Percentiles rank a stretch among this genome's conserved stretches.
Evolutionary conservation across 1,139 yeast genomes (phyloP).

Genomic region (Geotrichum candidum): DNA sequence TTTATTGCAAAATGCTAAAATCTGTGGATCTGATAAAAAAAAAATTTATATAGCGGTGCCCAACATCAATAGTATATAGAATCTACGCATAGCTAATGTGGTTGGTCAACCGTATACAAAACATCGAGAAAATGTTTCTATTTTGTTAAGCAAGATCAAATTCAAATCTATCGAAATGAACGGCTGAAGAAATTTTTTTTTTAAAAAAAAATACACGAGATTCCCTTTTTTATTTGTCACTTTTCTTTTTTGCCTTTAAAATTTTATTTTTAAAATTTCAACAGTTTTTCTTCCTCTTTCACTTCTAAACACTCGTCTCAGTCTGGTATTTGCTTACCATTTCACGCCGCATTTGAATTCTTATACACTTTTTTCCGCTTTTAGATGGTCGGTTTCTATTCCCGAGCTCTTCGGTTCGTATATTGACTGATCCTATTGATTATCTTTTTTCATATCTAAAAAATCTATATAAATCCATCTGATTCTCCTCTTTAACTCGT

Average conservation of each 20-base stretch:
- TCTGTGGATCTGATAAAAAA: too few relatives aligned
- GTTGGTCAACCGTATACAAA: too few relatives aligned
- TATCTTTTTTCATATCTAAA: neutral
- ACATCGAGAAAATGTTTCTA: neutral
- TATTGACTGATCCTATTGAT: neutral
- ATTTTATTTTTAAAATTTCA: neutral
- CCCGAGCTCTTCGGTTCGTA: neutral
- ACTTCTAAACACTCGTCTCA: neutral
- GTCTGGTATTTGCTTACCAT: neutral
- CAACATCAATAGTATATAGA: too few relatives aligned
- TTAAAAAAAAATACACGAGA: neutral
- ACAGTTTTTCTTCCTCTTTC: neutral
- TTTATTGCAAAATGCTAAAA: too few relatives aligned
- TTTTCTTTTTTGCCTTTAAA: neutral
- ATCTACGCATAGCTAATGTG: too few relatives aligned
- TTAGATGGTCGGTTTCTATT: neutral
- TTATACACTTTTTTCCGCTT: neutral
- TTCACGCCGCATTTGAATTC: neutral
- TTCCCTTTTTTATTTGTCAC: neutral
- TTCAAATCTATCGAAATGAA: neutral
- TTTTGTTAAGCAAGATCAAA: neutral
- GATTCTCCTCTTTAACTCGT: neutral
- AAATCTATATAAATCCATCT: constrained; percentile 4
- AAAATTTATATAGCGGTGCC: too few relatives aligned
- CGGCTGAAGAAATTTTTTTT: neutral